Base-by-base conservation (phyloP, 1,284 basidiomycete species). In the Mycosarcoma maydis region DNA sequence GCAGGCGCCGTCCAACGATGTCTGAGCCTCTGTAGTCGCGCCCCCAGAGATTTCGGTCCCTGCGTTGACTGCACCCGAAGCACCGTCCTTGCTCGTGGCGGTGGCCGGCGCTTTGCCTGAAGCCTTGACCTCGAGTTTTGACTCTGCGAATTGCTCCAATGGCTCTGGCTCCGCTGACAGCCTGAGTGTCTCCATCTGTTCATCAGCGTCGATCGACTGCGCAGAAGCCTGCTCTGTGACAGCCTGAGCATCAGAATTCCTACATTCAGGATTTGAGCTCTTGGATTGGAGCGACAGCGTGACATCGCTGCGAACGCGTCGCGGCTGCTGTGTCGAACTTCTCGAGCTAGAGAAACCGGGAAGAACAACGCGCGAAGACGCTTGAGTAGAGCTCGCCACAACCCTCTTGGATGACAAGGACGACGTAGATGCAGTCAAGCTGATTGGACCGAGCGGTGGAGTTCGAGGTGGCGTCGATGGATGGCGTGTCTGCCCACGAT, bases 301-400 rank as follows among this genome's bases (percentile, higher is more conserved):
- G 14, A 69, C 68, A 40, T 77, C 76, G 26, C 75, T 76, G 43
- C 71, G 70, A 3, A 75, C 72, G 16, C 76, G 68, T 17, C 54
- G 44, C 20, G 58, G 52, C 17, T 56, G 65, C 32, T 65, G 61
- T 9, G 41, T 43, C 46, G 52, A 33, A 3, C 27, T 33, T 3
- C 56, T 48, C 11, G 45, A 27, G 13, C 37, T 40, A 17, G 61
- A 38, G 4, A 39, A 49, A 20, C 44, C 45, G 10, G 54, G 45
- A 8, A 61, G 49, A 27, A 49, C 49, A 6, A 51, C 43, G 27
- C 54, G 32, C 6, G 62, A 49, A 5, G 55, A 58, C 3, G n/a
- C 26, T 3, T 30, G 32, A 26, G 52, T 39, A 4, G 22, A 42
- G 5, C 42, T 48, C 16, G 39, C n/a, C 30, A 51, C 26, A 17